A percentile compares a stretch with the other conserved stretches of the same genome.
Conservation (phyloP, 192 early-diverging fungal genomes). For the Coemansia sp. region DNA sequence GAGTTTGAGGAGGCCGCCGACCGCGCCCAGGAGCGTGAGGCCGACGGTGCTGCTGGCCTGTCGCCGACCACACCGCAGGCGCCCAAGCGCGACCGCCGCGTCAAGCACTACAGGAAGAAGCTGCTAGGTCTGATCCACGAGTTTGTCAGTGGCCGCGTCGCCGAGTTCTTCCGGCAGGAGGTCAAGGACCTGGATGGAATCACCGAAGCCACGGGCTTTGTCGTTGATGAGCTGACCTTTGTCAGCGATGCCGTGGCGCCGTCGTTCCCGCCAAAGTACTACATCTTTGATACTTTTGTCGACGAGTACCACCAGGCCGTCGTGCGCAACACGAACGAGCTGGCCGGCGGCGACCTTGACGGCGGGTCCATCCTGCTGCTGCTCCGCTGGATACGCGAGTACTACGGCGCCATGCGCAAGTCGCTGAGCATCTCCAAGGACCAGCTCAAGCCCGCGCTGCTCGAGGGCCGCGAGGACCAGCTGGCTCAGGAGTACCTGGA, state of each 20-base stretch:
- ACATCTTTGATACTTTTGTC: conserved; percentile 92
- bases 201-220: conserved; percentile 62
- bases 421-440: conserved; percentile 85
- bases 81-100: conserved; percentile 8
- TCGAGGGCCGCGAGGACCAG: conserved; percentile 90
- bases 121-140: conserved; percentile 38
- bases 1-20: conserved; percentile 90
- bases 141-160: conserved; percentile 27
- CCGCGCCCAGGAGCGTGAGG: conserved; percentile 36
- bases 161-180: conserved; percentile 57
- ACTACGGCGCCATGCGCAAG: conserved; percentile 81
- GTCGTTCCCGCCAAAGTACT: conserved; percentile 83
- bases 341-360: conserved; percentile 70
- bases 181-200: conserved; percentile 30
- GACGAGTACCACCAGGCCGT: conserved; percentile 93
- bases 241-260: conserved; percentile 85
- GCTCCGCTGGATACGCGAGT: conserved; percentile 86
- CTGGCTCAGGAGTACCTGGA: conserved; percentile 87
- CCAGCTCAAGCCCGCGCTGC: conserved; percentile 73
- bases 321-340: conserved; percentile 70
- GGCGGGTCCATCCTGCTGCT: conserved; percentile 82
- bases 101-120: conserved; percentile 41
- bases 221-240: conserved; percentile 83
- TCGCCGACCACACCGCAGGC: neutral
- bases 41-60: conserved; percentile 10